A percentile compares a stretch with the other conserved stretches of the same genome.
Evolutionary conservation across 176 grass and related monocot species (phyloP).

Genomic region (Zea luxurians): DNA sequence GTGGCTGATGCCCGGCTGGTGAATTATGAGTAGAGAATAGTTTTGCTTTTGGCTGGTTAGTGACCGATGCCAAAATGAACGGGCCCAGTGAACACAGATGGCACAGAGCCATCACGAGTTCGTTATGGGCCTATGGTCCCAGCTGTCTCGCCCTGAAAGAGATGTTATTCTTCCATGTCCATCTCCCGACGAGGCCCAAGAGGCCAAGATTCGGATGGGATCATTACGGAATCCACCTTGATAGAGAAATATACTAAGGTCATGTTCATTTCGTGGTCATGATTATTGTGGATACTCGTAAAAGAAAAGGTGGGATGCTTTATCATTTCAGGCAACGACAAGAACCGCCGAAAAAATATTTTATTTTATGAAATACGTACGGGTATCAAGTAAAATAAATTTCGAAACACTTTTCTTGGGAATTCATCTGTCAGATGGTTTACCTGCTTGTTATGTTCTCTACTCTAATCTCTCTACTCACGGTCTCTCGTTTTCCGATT

Average conservation of each 20-base stretch:
- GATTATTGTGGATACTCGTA: slow-evolving; percentile 1
- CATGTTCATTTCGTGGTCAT: neutral
- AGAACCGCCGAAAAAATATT: no score
- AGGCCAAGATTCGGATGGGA: slow-evolving; percentile 14
- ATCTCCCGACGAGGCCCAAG: neutral
- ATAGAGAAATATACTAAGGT: slow-evolving; percentile 1
- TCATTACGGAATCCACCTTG: neutral
- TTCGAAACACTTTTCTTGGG: no score
- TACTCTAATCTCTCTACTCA: no score
- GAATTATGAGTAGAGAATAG: neutral
- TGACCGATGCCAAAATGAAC: neutral
- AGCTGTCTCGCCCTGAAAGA: slow-evolving; percentile 25
- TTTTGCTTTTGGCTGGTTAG: neutral
- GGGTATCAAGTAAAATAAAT: no score
- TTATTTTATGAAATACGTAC: no score
- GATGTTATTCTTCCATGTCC: slow-evolving; percentile 36
- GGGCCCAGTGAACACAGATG: neutral
- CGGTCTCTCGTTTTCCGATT: no score
- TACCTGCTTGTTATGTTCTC: no score
- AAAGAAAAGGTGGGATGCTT: neutral
- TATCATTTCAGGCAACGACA: slow-evolving; percentile 3
- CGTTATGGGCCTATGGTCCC: slow-evolving; percentile 18
- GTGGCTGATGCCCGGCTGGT: neutral
- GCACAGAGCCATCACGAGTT: neutral
- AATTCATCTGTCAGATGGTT: no score